Percentiles rank a stretch among this genome's conserved stretches.
phyloP scores from a whole-genome alignment of 2,329 filamentous ascomycete species.

The Scedosporium minutisporum region DNA sequence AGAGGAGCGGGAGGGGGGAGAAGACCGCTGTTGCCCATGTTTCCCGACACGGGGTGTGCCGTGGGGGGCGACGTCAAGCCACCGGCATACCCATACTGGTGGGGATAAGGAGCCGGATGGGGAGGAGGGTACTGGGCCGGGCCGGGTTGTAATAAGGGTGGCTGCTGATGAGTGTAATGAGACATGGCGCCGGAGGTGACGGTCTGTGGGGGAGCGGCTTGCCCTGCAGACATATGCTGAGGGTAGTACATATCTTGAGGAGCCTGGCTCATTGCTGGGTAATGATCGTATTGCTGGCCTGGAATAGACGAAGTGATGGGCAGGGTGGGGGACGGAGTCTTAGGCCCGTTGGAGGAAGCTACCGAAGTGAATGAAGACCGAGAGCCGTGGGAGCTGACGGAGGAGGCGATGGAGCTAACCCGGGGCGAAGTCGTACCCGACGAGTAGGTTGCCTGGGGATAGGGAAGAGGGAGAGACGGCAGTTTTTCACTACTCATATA shows the following conservation, averaged over 20 bases:
- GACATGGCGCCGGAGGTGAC: conserved; percentile 63
- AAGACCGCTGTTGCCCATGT: conserved; percentile 54
- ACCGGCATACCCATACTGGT: conserved; percentile 64
- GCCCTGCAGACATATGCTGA: conserved; percentile 68
- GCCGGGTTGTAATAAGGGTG: conserved; percentile 63
- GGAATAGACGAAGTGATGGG: conserved; percentile 37
- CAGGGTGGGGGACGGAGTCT: conserved; percentile 67
- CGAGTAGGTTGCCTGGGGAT: conserved; percentile 59
- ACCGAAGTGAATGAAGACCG: conserved; percentile 46
- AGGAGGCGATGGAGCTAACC: conserved; percentile 55
- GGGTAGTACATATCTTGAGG: conserved; percentile 80
- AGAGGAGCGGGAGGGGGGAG: conserved; percentile 51
- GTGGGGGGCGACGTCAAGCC: conserved; percentile 73
- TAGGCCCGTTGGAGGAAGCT: conserved; percentile 53
- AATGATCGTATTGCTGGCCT: conserved; percentile 31
- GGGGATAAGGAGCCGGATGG: conserved; percentile 44
- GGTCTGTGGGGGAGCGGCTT: conserved; percentile 64
- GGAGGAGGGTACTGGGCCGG: conserved; percentile 58
- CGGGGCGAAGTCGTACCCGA: conserved; percentile 67
- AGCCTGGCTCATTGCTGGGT: conserved; percentile 66
- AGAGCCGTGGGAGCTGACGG: conserved; percentile 41
- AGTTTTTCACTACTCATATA: conserved; percentile 62
- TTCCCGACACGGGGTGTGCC: conserved; percentile 57
- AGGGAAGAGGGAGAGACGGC: conserved; percentile 60
- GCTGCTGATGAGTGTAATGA: conserved; percentile 73